Percentiles rank a stretch among this genome's conserved stretches.
These are phyloP conservation scores for Adansonia digitata DNA, from an alignment of 345 rosid genomes.

Conservation along the genomic window DNA sequence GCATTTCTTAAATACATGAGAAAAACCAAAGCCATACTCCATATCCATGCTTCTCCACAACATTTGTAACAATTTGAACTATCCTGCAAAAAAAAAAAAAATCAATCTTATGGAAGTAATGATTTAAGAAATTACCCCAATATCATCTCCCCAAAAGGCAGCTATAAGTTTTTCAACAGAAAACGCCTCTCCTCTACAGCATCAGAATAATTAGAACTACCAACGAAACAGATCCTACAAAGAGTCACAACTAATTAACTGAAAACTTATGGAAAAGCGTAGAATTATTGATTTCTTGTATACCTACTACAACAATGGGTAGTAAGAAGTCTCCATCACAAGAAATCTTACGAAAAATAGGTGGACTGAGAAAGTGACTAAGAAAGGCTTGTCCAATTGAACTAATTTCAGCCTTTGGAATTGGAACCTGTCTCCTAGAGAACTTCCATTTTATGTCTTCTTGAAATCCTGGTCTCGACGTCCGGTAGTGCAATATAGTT, in stretches of 20 bases:
- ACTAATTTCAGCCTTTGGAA: constrained; percentile 28
- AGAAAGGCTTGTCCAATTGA: constrained; percentile 48
- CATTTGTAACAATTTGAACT: constrained; percentile 49
- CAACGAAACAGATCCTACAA: not conserved
- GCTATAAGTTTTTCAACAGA: constrained; percentile 60
- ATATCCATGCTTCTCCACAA: constrained; percentile 57
- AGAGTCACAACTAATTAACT: not conserved
- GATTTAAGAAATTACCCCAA: constrained; percentile 37
- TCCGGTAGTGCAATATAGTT: constrained; percentile 42
- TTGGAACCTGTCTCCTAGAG: constrained; percentile 18
- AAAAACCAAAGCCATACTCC: constrained; percentile 36
- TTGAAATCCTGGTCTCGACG: constrained; percentile 39
- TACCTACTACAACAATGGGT: constrained; percentile 73
- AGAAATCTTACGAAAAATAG: constrained; percentile 80
- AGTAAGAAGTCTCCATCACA: constrained; percentile 82
- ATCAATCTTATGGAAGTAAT: not conserved
- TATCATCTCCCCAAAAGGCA: constrained; percentile 27
- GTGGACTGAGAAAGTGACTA: constrained; percentile 61
- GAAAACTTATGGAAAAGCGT: not conserved
- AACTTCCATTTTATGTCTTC: constrained; percentile 33
- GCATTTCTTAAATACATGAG: not conserved
- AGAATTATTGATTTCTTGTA: not conserved
- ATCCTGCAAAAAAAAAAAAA: constrained; percentile 30
- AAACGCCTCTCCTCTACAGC: constrained; percentile 74
- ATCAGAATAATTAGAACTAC: constrained; percentile 17